These are phyloP conservation scores for Rhodotorula sp. DNA, from an alignment of 1,284 basidiomycete species.

Conservation along the genomic window DNA sequence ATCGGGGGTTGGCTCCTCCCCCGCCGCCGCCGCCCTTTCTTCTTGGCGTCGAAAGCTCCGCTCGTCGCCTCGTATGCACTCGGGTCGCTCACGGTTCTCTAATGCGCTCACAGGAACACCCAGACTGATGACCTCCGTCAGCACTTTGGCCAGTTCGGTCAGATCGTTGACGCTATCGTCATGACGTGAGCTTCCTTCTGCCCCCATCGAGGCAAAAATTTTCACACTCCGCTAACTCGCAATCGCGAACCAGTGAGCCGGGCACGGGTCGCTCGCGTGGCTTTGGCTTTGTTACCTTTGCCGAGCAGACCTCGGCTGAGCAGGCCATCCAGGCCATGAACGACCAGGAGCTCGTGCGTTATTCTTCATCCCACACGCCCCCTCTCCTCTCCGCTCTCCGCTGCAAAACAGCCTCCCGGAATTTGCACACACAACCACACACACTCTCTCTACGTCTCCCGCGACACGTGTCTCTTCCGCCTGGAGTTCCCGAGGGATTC, in stretches of 20 bases:
- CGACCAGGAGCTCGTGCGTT: constrained; percentile 44
- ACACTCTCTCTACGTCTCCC: neutral
- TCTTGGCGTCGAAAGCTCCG: neutral
- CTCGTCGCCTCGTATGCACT: neutral
- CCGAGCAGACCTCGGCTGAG: constrained; percentile 36
- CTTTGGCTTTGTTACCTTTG: constrained; percentile 43
- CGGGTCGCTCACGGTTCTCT: neutral
- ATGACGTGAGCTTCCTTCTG: constrained; percentile 37
- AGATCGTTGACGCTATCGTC: constrained; percentile 43
- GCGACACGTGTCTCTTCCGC: too few species aligned
- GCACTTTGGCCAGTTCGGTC: constrained; percentile 39
- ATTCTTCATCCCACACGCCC: neutral
- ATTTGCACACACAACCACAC: neutral
- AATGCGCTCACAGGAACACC: constrained; percentile 23
- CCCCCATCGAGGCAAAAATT: neutral
- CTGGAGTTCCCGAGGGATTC: neutral
- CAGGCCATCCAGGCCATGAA: constrained; percentile 41
- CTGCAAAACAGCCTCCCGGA: neutral
- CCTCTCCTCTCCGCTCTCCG: too few species aligned
- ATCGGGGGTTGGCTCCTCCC: neutral
- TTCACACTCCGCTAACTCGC: neutral
- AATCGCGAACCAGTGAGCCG: constrained; percentile 27
- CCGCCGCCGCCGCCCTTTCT: neutral
- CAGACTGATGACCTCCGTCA: constrained; percentile 39
- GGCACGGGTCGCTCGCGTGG: constrained; percentile 42